A percentile compares a stretch with the other conserved stretches of the same genome.
phyloP scores from a whole-genome alignment of 805 yeast species.

The Lachancea quebecensis region DNA sequence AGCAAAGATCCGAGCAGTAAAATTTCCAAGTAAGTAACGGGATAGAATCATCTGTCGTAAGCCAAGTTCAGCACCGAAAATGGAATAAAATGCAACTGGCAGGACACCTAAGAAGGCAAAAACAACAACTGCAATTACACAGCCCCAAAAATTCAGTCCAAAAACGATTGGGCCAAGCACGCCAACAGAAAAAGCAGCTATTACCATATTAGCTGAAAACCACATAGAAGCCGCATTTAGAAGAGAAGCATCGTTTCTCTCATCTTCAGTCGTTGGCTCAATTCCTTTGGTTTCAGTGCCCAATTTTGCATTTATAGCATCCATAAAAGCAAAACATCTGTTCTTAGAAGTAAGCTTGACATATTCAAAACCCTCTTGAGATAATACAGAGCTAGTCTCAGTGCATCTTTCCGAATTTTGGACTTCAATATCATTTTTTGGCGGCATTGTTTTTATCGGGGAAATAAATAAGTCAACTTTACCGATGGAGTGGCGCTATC shows the following conservation, averaged over 20 bases:
- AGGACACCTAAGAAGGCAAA: constrained; percentile 66
- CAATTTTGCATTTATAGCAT: constrained; percentile 20
- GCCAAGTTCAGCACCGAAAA: constrained; percentile 79
- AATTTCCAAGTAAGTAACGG: constrained; percentile 69
- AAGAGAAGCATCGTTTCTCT: constrained; percentile 59
- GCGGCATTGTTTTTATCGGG: too few relatives aligned
- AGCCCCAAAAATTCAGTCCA: constrained; percentile 67
- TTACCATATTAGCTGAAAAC: constrained; percentile 83
- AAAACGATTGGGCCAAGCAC: constrained; percentile 58
- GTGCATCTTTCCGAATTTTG: too few relatives aligned
- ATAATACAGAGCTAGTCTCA: too few relatives aligned
- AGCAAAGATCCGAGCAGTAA: constrained; percentile 69
- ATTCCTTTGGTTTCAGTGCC: constrained; percentile 66
- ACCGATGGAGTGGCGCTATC: too few relatives aligned
- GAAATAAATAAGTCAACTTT: too few relatives aligned
- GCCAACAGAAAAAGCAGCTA: constrained; percentile 78
- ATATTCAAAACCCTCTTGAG: too few relatives aligned
- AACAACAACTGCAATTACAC: constrained; percentile 59
- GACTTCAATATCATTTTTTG: too few relatives aligned
- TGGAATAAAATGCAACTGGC: constrained; percentile 77
- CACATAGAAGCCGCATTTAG: constrained; percentile 79
- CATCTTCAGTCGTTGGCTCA: constrained; percentile 72
- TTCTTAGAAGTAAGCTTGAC: too few relatives aligned
- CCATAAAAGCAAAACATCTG: constrained; percentile 8
- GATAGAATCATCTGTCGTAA: constrained; percentile 83